These are phyloP conservation scores for Usnea hakonensis DNA, from an alignment of 495 filamentous ascomycete species.

Conservation along the genomic window DNA sequence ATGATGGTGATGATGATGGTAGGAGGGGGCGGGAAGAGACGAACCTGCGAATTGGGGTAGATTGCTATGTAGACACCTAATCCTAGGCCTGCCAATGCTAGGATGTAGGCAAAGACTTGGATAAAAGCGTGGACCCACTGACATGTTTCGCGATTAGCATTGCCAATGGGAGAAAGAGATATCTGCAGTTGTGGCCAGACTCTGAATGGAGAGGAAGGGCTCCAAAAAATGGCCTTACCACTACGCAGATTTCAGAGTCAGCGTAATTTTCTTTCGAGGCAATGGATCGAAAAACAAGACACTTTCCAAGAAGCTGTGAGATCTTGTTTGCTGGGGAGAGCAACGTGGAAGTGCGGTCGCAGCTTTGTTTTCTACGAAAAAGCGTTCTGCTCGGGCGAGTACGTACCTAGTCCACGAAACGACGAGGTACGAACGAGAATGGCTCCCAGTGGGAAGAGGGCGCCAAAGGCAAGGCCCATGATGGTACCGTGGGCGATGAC, in stretches of 20 bases:
- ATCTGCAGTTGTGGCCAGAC: no score
- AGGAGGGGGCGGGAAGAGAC: background rate
- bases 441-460: slow-evolving; percentile 41
- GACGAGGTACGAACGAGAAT: slow-evolving; percentile 39
- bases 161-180: background rate
- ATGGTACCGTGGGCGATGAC: slow-evolving; percentile 36
- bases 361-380: no score
- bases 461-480: slow-evolving; percentile 33
- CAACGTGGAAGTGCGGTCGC: no score
- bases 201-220: background rate
- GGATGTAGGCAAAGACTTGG: slow-evolving; percentile 48
- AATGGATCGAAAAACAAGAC: no score
- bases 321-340: no score
- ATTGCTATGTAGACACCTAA: slow-evolving; percentile 49
- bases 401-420: slow-evolving; percentile 23
- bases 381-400: no score
- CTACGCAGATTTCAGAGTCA: no score
- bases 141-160: background rate
- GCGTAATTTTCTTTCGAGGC: no score
- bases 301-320: no score
- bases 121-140: slow-evolving; percentile 45
- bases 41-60: slow-evolving; percentile 27
- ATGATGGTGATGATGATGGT: background rate
- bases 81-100: slow-evolving; percentile 54
- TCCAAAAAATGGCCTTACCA: background rate